Evolutionary conservation across 441 rosid genomes (phyloP).

Genomic region (Brassica balearica): DNA sequence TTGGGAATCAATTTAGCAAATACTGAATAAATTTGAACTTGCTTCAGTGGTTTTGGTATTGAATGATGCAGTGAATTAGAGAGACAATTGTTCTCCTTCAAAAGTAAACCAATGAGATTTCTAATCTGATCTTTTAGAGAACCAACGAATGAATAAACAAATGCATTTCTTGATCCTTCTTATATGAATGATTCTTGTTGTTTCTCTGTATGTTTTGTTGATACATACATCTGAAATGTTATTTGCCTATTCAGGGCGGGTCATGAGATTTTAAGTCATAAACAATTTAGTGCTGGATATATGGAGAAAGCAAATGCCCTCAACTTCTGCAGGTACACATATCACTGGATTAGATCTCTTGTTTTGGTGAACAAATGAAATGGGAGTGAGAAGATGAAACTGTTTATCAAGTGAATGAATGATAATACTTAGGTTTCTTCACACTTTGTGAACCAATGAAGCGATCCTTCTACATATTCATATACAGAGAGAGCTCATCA

Average conservation of each 20-base stretch:
- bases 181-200: not conserved
- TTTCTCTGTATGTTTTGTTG: not conserved
- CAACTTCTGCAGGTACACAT: conserved; percentile 55
- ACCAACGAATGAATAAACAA: not conserved
- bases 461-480: not conserved
- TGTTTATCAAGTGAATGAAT: not conserved
- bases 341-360: not conserved
- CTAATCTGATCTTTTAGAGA: not conserved
- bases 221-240: not conserved
- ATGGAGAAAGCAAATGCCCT: conserved; percentile 54
- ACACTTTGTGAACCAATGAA: not conserved
- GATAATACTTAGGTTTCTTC: conserved; percentile 2
- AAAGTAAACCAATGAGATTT: not conserved
- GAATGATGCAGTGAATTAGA: not conserved
- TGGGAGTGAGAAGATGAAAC: conserved; percentile 2
- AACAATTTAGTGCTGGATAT: not conserved
- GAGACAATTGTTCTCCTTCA: not conserved
- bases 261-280: not conserved
- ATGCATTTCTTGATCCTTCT: conserved; percentile 5
- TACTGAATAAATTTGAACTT: conserved; percentile 3
- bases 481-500: not conserved
- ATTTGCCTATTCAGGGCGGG: not conserved
- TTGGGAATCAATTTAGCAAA: not conserved
- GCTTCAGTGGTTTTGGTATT: not conserved
- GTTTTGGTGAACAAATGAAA: not conserved